Conservation (phyloP, 1,284 basidiomycete species). For the Violaceomyces palustris region DNA sequence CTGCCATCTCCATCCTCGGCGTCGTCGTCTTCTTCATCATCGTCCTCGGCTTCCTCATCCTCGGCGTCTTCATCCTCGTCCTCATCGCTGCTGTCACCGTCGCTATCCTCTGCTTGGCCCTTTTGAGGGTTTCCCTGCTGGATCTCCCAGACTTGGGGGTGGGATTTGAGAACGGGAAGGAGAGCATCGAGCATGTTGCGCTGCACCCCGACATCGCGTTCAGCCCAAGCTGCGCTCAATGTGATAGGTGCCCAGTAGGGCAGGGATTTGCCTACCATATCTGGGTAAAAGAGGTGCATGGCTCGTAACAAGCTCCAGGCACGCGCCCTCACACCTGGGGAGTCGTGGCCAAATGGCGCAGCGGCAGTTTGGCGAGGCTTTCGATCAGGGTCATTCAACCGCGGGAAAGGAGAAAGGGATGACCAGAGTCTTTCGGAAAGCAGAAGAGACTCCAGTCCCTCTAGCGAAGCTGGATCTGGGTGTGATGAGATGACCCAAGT, state of each 20-base stretch:
- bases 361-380: no score
- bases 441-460: constrained; percentile 21
- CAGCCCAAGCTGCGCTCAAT: constrained; percentile 40
- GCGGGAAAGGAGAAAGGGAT: constrained; percentile 14
- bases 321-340: constrained; percentile 30
- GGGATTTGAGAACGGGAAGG: constrained; percentile 33
- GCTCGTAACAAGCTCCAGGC: constrained; percentile 36
- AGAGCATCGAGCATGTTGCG: constrained; percentile 33
- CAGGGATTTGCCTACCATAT: no score
- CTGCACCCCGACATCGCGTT: constrained; percentile 40
- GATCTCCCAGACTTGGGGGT: constrained; percentile 49
- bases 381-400: no score
- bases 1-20: constrained; percentile 1
- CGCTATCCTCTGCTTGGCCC: no score
- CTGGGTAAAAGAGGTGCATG: constrained; percentile 19
- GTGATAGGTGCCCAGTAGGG: constrained; percentile 23
- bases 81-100: constrained; percentile 6
- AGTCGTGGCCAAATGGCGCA: constrained; percentile 25
- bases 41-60: constrained; percentile 10
- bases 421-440: constrained; percentile 34
- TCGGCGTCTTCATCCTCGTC: constrained; percentile 20
- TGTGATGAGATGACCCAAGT: constrained; percentile 14
- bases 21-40: constrained; percentile 11
- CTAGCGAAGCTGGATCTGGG: constrained; percentile 3
- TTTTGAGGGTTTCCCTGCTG: no score